These are phyloP conservation scores for Scytalidium sp. DNA, from an alignment of 2,329 filamentous ascomycete species.

Conservation along the genomic window DNA sequence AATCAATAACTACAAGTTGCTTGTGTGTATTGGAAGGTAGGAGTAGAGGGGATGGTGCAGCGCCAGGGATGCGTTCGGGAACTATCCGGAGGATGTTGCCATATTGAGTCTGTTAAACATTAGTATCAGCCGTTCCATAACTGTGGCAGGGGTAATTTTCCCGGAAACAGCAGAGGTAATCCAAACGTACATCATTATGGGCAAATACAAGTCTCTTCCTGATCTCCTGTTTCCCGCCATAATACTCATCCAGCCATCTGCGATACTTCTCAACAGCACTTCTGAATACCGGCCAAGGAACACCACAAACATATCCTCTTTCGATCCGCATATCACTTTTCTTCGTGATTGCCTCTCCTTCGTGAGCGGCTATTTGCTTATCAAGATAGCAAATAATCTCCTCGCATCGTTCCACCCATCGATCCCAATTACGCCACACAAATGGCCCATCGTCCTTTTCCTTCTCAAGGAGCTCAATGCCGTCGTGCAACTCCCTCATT, in stretches of 20 bases:
- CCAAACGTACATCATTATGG: slow-evolving; percentile 82
- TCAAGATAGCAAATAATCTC: slow-evolving; percentile 50
- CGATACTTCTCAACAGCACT: slow-evolving; percentile 75
- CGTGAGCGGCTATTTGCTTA: slow-evolving; percentile 46
- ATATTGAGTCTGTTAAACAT: slow-evolving; percentile 76
- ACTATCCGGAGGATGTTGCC: slow-evolving; percentile 85
- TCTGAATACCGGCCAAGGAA: slow-evolving; percentile 78
- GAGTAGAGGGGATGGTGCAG: slow-evolving; percentile 69
- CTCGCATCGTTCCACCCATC: slow-evolving; percentile 55
- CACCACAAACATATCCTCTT: slow-evolving; percentile 76
- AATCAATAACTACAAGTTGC: slow-evolving; percentile 95
- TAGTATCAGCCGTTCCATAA: slow-evolving; percentile 3
- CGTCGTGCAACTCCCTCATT: slow-evolving; percentile 93
- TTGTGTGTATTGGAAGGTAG: slow-evolving; percentile 92
- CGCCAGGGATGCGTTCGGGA: slow-evolving; percentile 54
- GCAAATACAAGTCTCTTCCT: slow-evolving; percentile 82
- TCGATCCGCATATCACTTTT: slow-evolving; percentile 57
- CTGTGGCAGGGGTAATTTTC: neutral
- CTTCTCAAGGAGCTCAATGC: slow-evolving; percentile 77
- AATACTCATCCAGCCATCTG: slow-evolving; percentile 66
- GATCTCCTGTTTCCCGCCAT: slow-evolving; percentile 64
- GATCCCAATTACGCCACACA: slow-evolving; percentile 91
- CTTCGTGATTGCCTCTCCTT: slow-evolving; percentile 26
- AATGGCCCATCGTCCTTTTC: slow-evolving; percentile 78
- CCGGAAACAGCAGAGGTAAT: neutral